Evolutionary conservation across 345 rosid genomes (phyloP).

Genomic region (Cochlearia excelsa): DNA sequence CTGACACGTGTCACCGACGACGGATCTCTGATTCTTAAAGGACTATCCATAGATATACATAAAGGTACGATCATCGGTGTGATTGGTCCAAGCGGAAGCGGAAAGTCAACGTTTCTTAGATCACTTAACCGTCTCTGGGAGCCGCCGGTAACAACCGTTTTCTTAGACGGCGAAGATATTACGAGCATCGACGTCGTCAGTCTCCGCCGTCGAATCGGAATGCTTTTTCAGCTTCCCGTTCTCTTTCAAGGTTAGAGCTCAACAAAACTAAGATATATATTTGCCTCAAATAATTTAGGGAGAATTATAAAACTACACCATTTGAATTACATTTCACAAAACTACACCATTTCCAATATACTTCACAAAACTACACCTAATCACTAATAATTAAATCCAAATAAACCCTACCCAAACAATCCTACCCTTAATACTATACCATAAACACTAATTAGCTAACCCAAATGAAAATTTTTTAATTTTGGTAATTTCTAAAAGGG

Average conservation of each 20-base stretch:
- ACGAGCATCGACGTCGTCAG: conserved; percentile 56
- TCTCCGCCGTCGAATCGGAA: conserved; percentile 84
- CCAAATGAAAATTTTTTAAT: no score
- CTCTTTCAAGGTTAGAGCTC: conserved; percentile 28
- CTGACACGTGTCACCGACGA: conserved; percentile 48
- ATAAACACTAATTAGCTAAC: no score
- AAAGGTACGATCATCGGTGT: conserved; percentile 69
- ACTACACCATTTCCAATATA: no score
- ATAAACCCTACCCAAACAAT: no score
- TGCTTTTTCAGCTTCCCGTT: conserved; percentile 93
- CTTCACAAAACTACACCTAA: no score
- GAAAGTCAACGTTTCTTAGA: conserved; percentile 77
- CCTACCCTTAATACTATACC: no score
- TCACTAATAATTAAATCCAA: no score
- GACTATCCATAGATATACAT: conserved; percentile 52
- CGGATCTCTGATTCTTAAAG: conserved; percentile 52
- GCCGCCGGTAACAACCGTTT: conserved; percentile 61
- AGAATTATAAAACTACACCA: no score
- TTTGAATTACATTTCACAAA: no score
- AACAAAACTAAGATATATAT: no score
- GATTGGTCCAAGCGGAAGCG: conserved; percentile 95
- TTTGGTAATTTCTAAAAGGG: no score
- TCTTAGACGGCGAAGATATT: conserved; percentile 68
- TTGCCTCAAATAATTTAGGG: no score
- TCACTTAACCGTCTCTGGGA: conserved; percentile 90